Conservation (phyloP, 1,284 basidiomycete species). For the Agroathelia rolfsii region DNA sequence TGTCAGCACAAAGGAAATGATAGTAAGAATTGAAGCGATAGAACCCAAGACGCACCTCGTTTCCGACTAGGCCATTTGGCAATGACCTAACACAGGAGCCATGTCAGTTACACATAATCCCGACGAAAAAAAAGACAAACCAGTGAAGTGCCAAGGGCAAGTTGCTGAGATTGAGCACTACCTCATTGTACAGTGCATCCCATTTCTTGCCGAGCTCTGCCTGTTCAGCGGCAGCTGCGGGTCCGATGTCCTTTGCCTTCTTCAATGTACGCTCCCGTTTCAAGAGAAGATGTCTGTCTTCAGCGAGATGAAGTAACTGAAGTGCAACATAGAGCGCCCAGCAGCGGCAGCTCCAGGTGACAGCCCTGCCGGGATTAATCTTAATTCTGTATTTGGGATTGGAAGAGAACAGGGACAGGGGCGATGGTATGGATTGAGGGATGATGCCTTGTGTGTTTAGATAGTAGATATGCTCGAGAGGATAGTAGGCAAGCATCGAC, state of each 20-base stretch:
- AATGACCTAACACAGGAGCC: constrained; percentile 43
- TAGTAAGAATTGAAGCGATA: constrained; percentile 1
- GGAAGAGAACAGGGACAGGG: constrained; percentile 30
- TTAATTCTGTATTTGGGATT: constrained; percentile 29
- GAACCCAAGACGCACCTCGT: constrained; percentile 35
- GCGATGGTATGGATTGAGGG: constrained; percentile 36
- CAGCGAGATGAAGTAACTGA: constrained; percentile 60
- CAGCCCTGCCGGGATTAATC: constrained; percentile 37
- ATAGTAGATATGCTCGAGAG: constrained; percentile 72
- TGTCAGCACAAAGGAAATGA: constrained; percentile 7
- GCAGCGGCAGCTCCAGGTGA: constrained; percentile 64
- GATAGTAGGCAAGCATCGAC: constrained; percentile 78
- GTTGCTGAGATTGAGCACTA: constrained; percentile 67
- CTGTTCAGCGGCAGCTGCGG: constrained; percentile 36
- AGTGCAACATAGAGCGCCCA: constrained; percentile 71
- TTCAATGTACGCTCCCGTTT: constrained; percentile 43
- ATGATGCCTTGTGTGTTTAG: constrained; percentile 56
- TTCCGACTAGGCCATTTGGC: constrained; percentile 52
- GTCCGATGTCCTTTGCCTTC: constrained; percentile 43
- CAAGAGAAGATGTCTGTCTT: constrained; percentile 52
- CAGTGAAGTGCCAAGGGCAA: constrained; percentile 78
- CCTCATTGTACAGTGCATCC: constrained; percentile 64
- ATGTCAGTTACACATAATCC: constrained; percentile 4
- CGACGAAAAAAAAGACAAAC: constrained; percentile 30
- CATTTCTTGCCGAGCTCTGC: constrained; percentile 49